These are phyloP conservation scores for Chaetomidium leptoderma DNA, from an alignment of 495 filamentous ascomycete species.

Conservation along the genomic window DNA sequence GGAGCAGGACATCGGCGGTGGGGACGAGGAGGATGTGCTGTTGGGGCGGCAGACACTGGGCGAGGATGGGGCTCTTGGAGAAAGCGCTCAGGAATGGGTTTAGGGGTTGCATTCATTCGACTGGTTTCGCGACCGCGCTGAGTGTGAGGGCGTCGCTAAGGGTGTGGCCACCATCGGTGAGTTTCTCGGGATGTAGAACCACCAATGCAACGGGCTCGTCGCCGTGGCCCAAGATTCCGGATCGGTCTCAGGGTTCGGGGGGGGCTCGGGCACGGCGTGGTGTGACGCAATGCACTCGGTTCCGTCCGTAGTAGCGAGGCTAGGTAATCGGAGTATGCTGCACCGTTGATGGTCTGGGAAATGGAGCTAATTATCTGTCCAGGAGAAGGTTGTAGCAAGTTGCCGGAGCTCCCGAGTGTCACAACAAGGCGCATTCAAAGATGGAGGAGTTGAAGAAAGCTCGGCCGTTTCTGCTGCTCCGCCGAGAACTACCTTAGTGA, in stretches of 20 bases:
- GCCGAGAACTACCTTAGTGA: not conserved
- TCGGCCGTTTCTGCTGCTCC: not conserved
- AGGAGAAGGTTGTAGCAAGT: not conserved
- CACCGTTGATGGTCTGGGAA: too few relatives aligned
- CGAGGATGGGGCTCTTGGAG: slow-evolving; percentile 89
- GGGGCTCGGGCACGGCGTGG: not conserved
- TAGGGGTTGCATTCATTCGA: slow-evolving; percentile 89
- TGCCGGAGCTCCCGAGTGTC: too few relatives aligned
- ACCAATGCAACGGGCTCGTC: slow-evolving; percentile 15
- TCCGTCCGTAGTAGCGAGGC: not conserved
- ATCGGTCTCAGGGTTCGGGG: not conserved
- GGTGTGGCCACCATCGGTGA: slow-evolving; percentile 28
- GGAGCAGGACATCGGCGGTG: slow-evolving; percentile 82
- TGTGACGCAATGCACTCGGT: not conserved
- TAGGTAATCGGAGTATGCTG: not conserved
- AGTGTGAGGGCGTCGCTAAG: slow-evolving; percentile 12
- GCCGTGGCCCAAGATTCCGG: not conserved
- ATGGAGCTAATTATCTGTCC: not conserved
- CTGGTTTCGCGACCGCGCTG: slow-evolving; percentile 25
- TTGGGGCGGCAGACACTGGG: slow-evolving; percentile 88
- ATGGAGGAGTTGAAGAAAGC: not conserved
- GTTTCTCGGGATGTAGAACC: slow-evolving; percentile 8
- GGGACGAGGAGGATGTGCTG: slow-evolving; percentile 95
- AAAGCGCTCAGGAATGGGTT: slow-evolving; percentile 98
- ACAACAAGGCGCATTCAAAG: too few relatives aligned